Evolutionary conservation across 805 yeast species (phyloP).

Genomic region (Lachancea quebecensis): DNA sequence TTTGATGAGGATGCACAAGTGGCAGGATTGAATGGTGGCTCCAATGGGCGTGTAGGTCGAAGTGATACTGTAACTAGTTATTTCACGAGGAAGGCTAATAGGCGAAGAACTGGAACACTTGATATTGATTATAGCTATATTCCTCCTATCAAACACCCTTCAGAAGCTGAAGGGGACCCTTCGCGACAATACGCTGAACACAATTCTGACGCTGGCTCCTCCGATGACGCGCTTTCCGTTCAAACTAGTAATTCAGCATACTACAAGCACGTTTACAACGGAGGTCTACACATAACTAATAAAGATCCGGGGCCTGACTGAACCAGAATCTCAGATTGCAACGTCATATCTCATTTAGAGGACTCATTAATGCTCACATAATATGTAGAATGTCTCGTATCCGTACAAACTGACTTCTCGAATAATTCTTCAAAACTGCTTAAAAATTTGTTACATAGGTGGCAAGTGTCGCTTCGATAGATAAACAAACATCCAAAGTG

Average conservation of each 20-base stretch:
- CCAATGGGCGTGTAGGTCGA: conserved; percentile 12
- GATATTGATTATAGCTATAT: conserved; percentile 14
- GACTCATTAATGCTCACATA: too few species aligned
- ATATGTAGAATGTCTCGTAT: too few species aligned
- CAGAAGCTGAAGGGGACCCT: neutral
- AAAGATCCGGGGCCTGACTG: conserved; percentile 27
- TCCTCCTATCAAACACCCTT: neutral
- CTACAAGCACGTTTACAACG: conserved; percentile 12
- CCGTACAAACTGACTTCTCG: neutral
- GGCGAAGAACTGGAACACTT: conserved; percentile 24
- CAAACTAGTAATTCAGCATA: conserved; percentile 6
- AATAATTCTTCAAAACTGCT: neutral
- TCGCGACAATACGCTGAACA: neutral
- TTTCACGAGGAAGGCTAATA: conserved; percentile 25
- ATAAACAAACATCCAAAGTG: too few species aligned
- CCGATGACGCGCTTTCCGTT: conserved; percentile 4
- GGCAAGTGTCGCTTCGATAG: neutral
- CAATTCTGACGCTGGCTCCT: conserved; percentile 1
- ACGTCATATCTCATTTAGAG: too few species aligned
- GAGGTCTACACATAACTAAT: conserved; percentile 25
- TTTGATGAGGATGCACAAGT: neutral
- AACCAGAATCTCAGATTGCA: neutral
- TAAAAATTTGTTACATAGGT: neutral
- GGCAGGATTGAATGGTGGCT: neutral
- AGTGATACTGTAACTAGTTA: conserved; percentile 29